A percentile compares a stretch with the other conserved stretches of the same genome.
Conservation (phyloP, 2,329 filamentous ascomycete genomes). For the Hypoxylon rubiginosum region DNA sequence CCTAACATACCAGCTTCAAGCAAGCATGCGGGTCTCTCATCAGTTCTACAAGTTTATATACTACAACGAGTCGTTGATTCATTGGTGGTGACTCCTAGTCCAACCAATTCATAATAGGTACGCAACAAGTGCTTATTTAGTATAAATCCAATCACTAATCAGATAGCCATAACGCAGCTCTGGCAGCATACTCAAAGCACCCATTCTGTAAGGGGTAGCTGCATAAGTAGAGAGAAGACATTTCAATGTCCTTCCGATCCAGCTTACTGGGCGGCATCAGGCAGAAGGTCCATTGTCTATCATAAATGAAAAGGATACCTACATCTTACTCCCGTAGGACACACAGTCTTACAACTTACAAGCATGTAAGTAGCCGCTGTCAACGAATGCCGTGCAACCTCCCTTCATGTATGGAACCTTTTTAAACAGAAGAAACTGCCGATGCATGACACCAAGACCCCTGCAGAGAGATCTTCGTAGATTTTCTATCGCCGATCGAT, state of each 20-base stretch:
- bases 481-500: conserved; percentile 32
- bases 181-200: conserved; percentile 12
- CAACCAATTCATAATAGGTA: too few species aligned
- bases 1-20: not conserved
- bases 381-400: not conserved
- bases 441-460: conserved; percentile 34
- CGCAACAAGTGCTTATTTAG: conserved; percentile 1
- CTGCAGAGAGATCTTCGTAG: conserved; percentile 34
- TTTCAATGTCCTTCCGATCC: too few species aligned
- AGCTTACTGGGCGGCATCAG: too few species aligned
- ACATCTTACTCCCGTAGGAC: not conserved
- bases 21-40: not conserved
- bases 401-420: conserved; percentile 3
- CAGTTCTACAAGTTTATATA: not conserved
- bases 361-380: not conserved
- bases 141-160: not conserved
- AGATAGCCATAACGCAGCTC: conserved; percentile 7
- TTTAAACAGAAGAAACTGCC: conserved; percentile 20
- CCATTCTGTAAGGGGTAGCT: not conserved
- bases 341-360: not conserved
- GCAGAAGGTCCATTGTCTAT: too few species aligned
- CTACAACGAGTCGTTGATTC: not conserved
- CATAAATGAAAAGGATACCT: too few species aligned
- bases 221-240: conserved; percentile 1
- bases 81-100: not conserved